Base-by-base conservation (phyloP, 75 land plant species). In the Larix kaempferi region DNA sequence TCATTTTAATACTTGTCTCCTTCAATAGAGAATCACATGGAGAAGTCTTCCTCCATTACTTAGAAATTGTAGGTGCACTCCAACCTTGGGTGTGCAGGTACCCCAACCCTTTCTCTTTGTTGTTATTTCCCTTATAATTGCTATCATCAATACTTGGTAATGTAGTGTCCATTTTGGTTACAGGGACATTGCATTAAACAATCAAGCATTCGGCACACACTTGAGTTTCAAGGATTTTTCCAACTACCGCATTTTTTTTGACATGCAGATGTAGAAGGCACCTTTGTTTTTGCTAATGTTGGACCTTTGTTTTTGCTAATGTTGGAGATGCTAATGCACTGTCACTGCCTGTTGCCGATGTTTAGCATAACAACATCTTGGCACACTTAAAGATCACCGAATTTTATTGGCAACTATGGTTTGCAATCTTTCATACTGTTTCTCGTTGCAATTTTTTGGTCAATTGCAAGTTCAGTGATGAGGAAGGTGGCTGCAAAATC, bases 321-420 rank as follows among this genome's bases (percentile, higher is more conserved):
- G 16, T 63, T 29, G 66, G 66, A 63, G 66, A 27, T 26, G 35
- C 37, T 29, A 63, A 27, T 62, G 65, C 65, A 62, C 66, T 63
- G 5, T 63, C 23, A 14, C 29, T 63, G 16, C 29, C 33, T 63
- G 66, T 37, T 63, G 37, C 66, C 66, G 27, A 63, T 63, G 16
- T 63, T 63, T 63, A 14, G 33, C 13, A 63, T 63, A 63, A 25
- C 27, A 12, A 25, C 26, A 33, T 26, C 27, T 63, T 29, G 19
- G 16, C 14, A 63, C 29, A 13, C 19, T 63, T 63, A 4, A 63
- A 63, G 5, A 25, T 15, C 17, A 27, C 37, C 16, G 37, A 3
- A 13, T 63, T 14, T 14, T 26, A 33, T 27, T 63, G 66, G 14
- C 66, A 33, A 29, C 37, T 26, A 27, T 27, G 35, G 29, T 27